Percentiles rank a stretch among this genome's conserved stretches.
phyloP scores from a whole-genome alignment of 208 protist genomes.

The Trypanosoma melophagium region DNA sequence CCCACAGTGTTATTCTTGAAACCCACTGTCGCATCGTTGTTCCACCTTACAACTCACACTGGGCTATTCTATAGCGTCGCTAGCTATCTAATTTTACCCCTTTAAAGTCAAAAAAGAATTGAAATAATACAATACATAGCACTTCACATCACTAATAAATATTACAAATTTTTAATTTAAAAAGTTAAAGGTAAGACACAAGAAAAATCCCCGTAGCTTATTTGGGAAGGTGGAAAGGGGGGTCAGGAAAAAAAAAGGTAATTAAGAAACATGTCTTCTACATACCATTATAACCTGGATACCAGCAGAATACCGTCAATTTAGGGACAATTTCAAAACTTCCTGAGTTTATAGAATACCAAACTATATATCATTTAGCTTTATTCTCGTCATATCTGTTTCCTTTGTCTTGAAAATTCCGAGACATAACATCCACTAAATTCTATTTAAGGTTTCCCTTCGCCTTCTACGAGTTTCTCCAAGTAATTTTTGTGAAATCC shows the following conservation, averaged over 20 bases:
- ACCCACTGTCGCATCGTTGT: constrained; percentile 23
- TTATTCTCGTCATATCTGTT: neutral
- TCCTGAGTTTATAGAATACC: too few relatives aligned
- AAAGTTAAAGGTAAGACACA: neutral
- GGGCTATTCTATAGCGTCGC: neutral
- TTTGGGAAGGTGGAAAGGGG: neutral
- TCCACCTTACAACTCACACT: too few relatives aligned
- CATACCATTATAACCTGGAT: too few relatives aligned
- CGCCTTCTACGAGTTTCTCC: constrained; percentile 29
- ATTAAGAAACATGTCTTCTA: neutral
- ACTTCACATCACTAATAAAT: too few relatives aligned
- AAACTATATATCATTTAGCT: neutral
- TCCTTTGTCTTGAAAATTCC: neutral
- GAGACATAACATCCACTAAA: neutral
- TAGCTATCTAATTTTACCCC: neutral
- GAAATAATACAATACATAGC: neutral
- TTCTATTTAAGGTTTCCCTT: neutral
- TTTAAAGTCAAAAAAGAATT: constrained; percentile 1
- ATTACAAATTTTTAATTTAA: neutral
- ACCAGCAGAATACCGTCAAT: too few relatives aligned
- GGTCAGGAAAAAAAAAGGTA: neutral
- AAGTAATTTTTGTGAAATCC: constrained; percentile 87
- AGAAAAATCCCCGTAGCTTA: neutral
- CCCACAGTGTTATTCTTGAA: constrained; percentile 2
- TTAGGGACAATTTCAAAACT: too few relatives aligned